Base-by-base conservation (phyloP, 257 asterid species). In the Cordia subcordata region DNA sequence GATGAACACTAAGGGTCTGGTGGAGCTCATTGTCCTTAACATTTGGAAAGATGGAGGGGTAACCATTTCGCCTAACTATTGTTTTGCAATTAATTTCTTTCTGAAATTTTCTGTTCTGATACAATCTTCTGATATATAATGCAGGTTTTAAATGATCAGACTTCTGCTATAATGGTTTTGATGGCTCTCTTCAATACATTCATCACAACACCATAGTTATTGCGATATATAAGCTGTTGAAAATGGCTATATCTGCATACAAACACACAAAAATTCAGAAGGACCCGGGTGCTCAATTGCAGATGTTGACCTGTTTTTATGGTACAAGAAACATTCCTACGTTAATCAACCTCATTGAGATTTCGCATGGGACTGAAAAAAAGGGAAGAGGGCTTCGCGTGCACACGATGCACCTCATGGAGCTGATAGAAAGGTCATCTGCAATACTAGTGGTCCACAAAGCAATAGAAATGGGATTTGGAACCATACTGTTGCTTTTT, bases 171-270 rank as follows among this genome's bases (percentile, higher is more conserved):
- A 39, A 55, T 84, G 71, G 88, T 84, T 0, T 20, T 84, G 33
- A 84, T 81, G 92, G 92, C 86, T 8, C 42, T 84, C 44, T 77
- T 81, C 82, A 84, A 88, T 0, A 79, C 92, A 5, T 81, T 81
- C 54, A 77, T 84, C 6, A 84, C 86, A 0, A 84, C 88, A 0
- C 92, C 92, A 53, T 61, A 0, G 88, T 81, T 0, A 52, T 66
- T 17, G 59, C 75, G 8, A 47, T 75, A 14, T 84, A 81, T 68
- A 79, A 74, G 72, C 92, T 88, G 0, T 86, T 86, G 4, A 72
- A 76, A 13, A 37, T 62, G 54, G 79, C 82, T 3, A 54, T 0
- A 40, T 11, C 73, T 0, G 74, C 70, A 8, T 81, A 79, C 75
- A 81, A 77, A 58, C 63, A 79, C 65, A 53, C 80, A 33, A 81